phyloP scores from a whole-genome alignment of 1,284 basidiomycete species.

The Sporisorium iseilematis-ciliati region DNA sequence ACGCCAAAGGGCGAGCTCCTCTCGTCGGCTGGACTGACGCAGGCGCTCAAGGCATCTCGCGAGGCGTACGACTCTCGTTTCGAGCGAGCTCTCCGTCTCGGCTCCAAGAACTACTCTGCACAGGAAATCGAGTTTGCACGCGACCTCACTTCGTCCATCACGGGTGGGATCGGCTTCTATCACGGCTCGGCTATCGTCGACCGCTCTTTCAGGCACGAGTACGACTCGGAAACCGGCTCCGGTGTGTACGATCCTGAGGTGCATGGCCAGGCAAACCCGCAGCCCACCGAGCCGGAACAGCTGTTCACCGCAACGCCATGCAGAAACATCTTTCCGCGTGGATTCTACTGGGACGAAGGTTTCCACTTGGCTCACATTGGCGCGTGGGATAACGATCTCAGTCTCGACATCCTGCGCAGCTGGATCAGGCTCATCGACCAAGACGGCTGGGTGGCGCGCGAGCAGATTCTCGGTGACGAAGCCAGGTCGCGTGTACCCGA shows the following conservation, averaged over 20 bases:
- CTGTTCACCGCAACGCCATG: slow-evolving; percentile 93
- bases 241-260: slow-evolving; percentile 51
- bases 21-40: slow-evolving; percentile 74
- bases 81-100: slow-evolving; percentile 77
- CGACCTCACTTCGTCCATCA: slow-evolving; percentile 85
- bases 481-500: slow-evolving; percentile 81
- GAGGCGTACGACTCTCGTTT: slow-evolving; percentile 79
- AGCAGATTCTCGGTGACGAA: slow-evolving; percentile 95
- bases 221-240: slow-evolving; percentile 75
- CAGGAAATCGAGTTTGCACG: slow-evolving; percentile 82
- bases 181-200: slow-evolving; percentile 91
- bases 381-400: slow-evolving; percentile 90
- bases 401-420: slow-evolving; percentile 85
- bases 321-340: slow-evolving; percentile 93
- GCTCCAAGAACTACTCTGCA: slow-evolving; percentile 67
- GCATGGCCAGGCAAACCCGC: slow-evolving; percentile 55
- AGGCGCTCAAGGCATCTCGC: slow-evolving; percentile 78
- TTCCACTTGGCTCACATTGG: slow-evolving; percentile 92
- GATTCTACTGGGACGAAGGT: slow-evolving; percentile 98
- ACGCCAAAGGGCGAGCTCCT: slow-evolving; percentile 75
- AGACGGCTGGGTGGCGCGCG: slow-evolving; percentile 92
- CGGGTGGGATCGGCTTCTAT: slow-evolving; percentile 94
- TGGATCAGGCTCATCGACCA: slow-evolving; percentile 92
- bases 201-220: slow-evolving; percentile 83
- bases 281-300: slow-evolving; percentile 74